Base-by-base conservation (phyloP, 2,329 filamentous ascomycete species). In the Fusarium sp. region DNA sequence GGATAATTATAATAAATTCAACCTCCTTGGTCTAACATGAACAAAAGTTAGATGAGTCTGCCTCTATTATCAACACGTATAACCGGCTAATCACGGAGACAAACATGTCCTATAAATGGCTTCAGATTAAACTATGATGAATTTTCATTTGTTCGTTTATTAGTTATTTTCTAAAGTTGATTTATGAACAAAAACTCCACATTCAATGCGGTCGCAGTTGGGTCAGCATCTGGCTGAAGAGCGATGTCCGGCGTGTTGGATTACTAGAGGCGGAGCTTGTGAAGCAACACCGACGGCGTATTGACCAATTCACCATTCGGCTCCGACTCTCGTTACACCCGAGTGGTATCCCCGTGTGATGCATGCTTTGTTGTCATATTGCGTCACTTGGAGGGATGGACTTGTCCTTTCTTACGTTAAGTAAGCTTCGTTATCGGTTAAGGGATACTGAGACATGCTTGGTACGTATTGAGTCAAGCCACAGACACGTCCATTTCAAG, bases 251-350 rank as follows among this genome's bases (percentile, higher is more conserved):
- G 18, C 26, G 35, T 41, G 20, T 41, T 30, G 23, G 20, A 15
- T 26, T 38, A n/a, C 32, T 26, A 23, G 38, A 12, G 27, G n/a
- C 38, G 27, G 37, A 46, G 37, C 13, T 35, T 11, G 38, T 15
- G 35, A 55, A 55, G 27, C 27, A 32, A n/a, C 14, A 37, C 44
- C 12, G 38, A 32, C 61, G 45, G 45, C 30, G 44, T 37, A 37
- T 52, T 41, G 4, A 38, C 49, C 15, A 26, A 52, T 66, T 50
- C 26, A 38, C 52, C 40, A 20, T 52, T 66, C 63, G 63, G 53
- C 53, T 52, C 63, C 61, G 53, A 60, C 23, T 9, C 7, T n/a
- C 15, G 61, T 60, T 52, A 37, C 53, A 60, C 40, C 63, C 53
- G 63, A 32, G 12, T 12, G 45, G 9, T 50, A 48, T 60, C 45